A percentile compares a stretch with the other conserved stretches of the same genome.
These are phyloP conservation scores for Trichoderma pleuroti DNA, from an alignment of 2,329 filamentous ascomycete genomes.

Conservation along the genomic window DNA sequence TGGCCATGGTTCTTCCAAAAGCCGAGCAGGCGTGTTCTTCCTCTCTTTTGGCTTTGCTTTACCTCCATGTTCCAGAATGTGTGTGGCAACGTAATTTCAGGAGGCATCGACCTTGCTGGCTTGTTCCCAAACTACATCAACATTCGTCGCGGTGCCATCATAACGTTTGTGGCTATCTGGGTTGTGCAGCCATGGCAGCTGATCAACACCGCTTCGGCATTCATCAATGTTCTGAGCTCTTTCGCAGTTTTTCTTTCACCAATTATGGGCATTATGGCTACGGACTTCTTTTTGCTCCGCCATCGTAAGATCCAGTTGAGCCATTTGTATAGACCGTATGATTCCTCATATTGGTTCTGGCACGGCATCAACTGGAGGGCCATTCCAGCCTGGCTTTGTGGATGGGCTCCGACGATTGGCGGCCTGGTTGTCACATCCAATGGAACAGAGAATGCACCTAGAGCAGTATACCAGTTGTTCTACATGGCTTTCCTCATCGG, in stretches of 20 bases:
- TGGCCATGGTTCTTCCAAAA: background rate
- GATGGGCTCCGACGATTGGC: background rate
- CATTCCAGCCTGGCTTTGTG: background rate
- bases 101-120: background rate
- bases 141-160: background rate
- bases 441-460: background rate
- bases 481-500: background rate
- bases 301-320: background rate
- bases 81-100: background rate
- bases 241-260: background rate
- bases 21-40: background rate
- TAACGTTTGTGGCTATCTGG: background rate
- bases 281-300: background rate
- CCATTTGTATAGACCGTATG: background rate
- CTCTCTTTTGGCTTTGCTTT: background rate
- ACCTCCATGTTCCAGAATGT: background rate
- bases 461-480: background rate
- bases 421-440: background rate
- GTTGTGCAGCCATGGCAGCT: background rate
- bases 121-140: background rate
- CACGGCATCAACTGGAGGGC: background rate
- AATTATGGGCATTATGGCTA: background rate
- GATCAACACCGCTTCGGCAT: background rate
- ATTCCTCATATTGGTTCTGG: background rate
- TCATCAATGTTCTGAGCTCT: background rate